Evolutionary conservation across 805 yeast species (phyloP).

Genomic region (Wickerhamomyces bovis): DNA sequence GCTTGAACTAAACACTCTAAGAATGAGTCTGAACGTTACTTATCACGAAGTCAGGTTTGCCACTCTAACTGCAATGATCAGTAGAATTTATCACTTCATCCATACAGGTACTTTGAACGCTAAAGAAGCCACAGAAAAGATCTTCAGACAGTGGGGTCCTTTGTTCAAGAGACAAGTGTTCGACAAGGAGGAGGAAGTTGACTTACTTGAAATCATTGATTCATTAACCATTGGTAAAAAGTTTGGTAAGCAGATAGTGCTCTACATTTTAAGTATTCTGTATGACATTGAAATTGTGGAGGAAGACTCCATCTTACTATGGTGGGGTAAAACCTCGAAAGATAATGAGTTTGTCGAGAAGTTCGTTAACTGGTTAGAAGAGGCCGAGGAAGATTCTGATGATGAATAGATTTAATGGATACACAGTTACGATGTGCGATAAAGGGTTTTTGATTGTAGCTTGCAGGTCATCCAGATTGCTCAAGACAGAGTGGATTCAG

Average conservation of each 20-base stretch:
- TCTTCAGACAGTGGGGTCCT: conserved; percentile 77
- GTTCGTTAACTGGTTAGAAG: conserved; percentile 84
- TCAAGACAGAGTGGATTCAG: too few species aligned
- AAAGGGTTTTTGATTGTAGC: too few species aligned
- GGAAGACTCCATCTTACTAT: conserved; percentile 69
- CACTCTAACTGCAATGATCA: conserved; percentile 65
- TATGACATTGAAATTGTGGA: conserved; percentile 80
- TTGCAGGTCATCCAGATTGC: too few species aligned
- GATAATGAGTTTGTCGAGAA: conserved; percentile 47
- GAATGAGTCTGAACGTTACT: conserved; percentile 96
- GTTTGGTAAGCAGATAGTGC: conserved; percentile 39
- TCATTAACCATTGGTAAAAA: conserved; percentile 30
- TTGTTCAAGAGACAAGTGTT: conserved; percentile 82
- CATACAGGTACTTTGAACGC: conserved; percentile 71
- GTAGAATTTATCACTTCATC: conserved; percentile 65
- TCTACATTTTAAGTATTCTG: conserved; percentile 48
- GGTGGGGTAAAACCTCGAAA: conserved; percentile 64
- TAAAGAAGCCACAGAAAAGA: conserved; percentile 69
- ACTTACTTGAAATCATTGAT: conserved; percentile 48
- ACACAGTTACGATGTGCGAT: too few species aligned
- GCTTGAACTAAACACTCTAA: conserved; percentile 84
- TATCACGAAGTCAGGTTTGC: conserved; percentile 89
- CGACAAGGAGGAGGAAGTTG: conserved; percentile 70
- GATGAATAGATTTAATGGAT: conserved; percentile 35
- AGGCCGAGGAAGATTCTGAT: conserved; percentile 62